Percentiles rank a stretch among this genome's conserved stretches.
phyloP scores from a whole-genome alignment of 352 stramenopile genomes.

The Phytophthora fragariaefolia region DNA sequence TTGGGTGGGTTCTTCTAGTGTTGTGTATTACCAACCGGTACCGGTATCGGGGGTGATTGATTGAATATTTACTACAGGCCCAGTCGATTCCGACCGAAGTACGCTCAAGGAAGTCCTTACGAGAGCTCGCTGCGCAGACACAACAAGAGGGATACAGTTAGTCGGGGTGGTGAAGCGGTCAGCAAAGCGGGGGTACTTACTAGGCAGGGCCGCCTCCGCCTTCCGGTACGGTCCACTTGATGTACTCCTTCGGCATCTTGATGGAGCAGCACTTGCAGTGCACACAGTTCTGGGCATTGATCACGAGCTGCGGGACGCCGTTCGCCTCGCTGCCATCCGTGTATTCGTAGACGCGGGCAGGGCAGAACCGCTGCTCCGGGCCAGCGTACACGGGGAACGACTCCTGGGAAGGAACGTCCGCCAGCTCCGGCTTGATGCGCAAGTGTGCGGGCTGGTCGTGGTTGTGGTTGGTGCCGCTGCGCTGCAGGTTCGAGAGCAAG shows the following conservation, averaged over 20 bases:
- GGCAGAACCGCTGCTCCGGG: constrained; percentile 98
- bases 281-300: constrained; percentile 99
- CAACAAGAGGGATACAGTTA: constrained; percentile 40
- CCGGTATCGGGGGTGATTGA: constrained; percentile 29
- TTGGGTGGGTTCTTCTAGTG: background rate
- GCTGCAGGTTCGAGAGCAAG: constrained; percentile 98
- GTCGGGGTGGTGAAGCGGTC: constrained; percentile 1
- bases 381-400: constrained; percentile 94
- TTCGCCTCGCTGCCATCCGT: constrained; percentile 91
- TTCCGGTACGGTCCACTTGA: constrained; percentile 99
- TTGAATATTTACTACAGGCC: constrained; percentile 49
- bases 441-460: constrained; percentile 98
- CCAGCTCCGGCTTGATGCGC: constrained; percentile 93
- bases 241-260: constrained; percentile 99
- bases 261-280: constrained; percentile 99
- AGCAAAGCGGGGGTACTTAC: constrained; percentile 70
- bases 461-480: constrained; percentile 98
- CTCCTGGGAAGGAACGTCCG: constrained; percentile 87
- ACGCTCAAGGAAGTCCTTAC: constrained; percentile 44
- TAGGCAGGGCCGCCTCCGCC: constrained; percentile 98
- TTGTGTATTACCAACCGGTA: constrained; percentile 29
- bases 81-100: constrained; percentile 20
- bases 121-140: constrained; percentile 65
- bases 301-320: constrained; percentile 94
- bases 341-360: constrained; percentile 99